These are phyloP conservation scores for Athelia sp. DNA, from an alignment of 1,284 basidiomycete species.

Conservation along the genomic window DNA sequence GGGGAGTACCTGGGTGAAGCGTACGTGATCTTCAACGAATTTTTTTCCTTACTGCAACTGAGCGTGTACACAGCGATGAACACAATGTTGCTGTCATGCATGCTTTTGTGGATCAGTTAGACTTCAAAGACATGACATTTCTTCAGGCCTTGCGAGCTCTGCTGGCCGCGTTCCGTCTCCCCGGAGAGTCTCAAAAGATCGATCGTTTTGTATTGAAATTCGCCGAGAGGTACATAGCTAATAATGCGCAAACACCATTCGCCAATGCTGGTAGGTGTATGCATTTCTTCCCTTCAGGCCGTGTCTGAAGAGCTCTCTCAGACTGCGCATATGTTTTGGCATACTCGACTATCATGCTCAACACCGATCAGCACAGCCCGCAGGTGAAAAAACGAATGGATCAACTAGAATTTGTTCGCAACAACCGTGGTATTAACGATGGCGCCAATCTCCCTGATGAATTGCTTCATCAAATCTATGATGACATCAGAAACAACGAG, in stretches of 20 bases:
- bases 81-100: conserved; percentile 92
- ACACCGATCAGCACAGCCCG: conserved; percentile 94
- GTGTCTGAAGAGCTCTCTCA: conserved; percentile 22
- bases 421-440: conserved; percentile 95
- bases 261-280: conserved; percentile 67
- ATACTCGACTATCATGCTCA: conserved; percentile 91
- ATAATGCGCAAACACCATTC: conserved; percentile 78
- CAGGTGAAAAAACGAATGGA: conserved; percentile 94
- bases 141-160: conserved; percentile 86
- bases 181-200: conserved; percentile 95
- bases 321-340: conserved; percentile 92
- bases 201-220: conserved; percentile 99
- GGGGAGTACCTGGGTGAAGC: conserved; percentile 98
- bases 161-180: conserved; percentile 90
- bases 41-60: not conserved
- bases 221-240: conserved; percentile 89
- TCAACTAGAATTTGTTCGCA: conserved; percentile 83
- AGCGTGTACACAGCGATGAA: conserved; percentile 57
- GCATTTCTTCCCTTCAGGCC: not conserved
- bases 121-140: conserved; percentile 79
- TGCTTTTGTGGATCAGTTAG: conserved; percentile 88
- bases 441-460: conserved; percentile 84
- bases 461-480: conserved; percentile 71
- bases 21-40: conserved; percentile 31
- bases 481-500: conserved; percentile 88